phyloP scores from a whole-genome alignment of 2,329 filamentous ascomycete species.

The Zasmidium cellare region DNA sequence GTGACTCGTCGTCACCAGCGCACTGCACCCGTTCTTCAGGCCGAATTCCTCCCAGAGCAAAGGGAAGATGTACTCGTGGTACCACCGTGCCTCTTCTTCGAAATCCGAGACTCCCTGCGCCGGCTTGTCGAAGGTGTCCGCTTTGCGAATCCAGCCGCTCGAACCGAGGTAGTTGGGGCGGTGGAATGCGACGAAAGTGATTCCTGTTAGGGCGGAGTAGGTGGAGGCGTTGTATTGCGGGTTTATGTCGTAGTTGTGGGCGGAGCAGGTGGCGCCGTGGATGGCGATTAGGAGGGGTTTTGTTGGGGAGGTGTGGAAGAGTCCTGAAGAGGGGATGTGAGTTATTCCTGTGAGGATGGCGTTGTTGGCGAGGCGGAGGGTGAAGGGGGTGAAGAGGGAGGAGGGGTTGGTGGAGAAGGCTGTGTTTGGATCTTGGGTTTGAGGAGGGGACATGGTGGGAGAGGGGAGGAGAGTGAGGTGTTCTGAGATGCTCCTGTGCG shows the following conservation, averaged over 20 bases:
- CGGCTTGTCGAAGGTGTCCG: neutral
- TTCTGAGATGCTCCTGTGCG: too few relatives aligned
- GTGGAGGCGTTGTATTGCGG: slow-evolving; percentile 10
- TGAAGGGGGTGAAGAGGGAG: slow-evolving; percentile 5
- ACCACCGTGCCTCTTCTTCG: slow-evolving; percentile 10
- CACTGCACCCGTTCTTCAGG: slow-evolving; percentile 5
- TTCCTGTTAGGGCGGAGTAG: slow-evolving; percentile 3
- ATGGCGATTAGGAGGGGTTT: slow-evolving; percentile 9
- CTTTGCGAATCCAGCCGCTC: slow-evolving; percentile 5
- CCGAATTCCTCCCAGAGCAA: slow-evolving; percentile 6
- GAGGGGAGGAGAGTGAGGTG: neutral
- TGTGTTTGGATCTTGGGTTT: neutral
- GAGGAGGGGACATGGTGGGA: neutral
- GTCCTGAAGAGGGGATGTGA: slow-evolving; percentile 1
- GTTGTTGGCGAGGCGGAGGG: slow-evolving; percentile 3
- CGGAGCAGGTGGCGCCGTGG: slow-evolving; percentile 9
- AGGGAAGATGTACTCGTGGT: slow-evolving; percentile 9
- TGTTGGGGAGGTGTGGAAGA: neutral
- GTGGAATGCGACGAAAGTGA: slow-evolving; percentile 7
- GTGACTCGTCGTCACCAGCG: slow-evolving; percentile 7
- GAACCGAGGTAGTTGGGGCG: slow-evolving; percentile 6
- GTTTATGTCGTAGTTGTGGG: slow-evolving; percentile 4
- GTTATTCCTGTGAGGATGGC: slow-evolving; percentile 6
- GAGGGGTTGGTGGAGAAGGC: slow-evolving; percentile 3
- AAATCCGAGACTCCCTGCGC: neutral